These are phyloP conservation scores for Taphrina betulina DNA, from an alignment of 1,139 yeast genomes.

Conservation along the genomic window DNA sequence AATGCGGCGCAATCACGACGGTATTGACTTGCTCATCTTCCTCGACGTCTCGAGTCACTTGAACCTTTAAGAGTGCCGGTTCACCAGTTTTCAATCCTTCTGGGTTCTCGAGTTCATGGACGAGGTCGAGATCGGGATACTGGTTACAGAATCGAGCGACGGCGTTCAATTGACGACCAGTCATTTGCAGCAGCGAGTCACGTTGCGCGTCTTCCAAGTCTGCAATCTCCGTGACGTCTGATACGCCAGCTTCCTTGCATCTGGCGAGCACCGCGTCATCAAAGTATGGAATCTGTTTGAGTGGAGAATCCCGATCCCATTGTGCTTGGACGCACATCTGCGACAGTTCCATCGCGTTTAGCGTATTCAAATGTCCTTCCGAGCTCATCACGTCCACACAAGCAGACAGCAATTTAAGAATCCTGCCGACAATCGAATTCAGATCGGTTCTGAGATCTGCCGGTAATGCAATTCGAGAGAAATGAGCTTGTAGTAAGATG, in stretches of 20 bases:
- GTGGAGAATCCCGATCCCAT: slow-evolving; percentile 78
- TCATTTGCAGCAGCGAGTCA: slow-evolving; percentile 59
- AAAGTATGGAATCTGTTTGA: slow-evolving; percentile 79
- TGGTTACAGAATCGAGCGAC: slow-evolving; percentile 87
- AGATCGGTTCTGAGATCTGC: slow-evolving; percentile 63
- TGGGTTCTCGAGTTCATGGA: slow-evolving; percentile 51
- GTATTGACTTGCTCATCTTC: slow-evolving; percentile 39
- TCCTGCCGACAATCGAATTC: slow-evolving; percentile 51
- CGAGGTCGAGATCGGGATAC: slow-evolving; percentile 83
- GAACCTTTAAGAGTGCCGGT: slow-evolving; percentile 53
- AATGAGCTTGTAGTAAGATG: slow-evolving; percentile 75
- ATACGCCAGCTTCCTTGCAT: slow-evolving; percentile 57
- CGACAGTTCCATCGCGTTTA: slow-evolving; percentile 79
- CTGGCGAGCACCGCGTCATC: slow-evolving; percentile 56
- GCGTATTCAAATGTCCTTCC: slow-evolving; percentile 75
- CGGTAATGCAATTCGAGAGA: slow-evolving; percentile 62
- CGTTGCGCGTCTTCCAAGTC: slow-evolving; percentile 74
- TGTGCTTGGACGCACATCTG: slow-evolving; percentile 87
- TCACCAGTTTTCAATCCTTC: slow-evolving; percentile 50
- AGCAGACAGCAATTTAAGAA: slow-evolving; percentile 60
- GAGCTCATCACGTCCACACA: slow-evolving; percentile 74
- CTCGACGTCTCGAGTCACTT: slow-evolving; percentile 53
- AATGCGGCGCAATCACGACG: slow-evolving; percentile 49
- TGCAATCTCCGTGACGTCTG: slow-evolving; percentile 80
- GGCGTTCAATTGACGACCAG: slow-evolving; percentile 51